Evolutionary conservation across 192 early-diverging fungal genomes (phyloP).

Genomic region (Backusella australiensis): DNA sequence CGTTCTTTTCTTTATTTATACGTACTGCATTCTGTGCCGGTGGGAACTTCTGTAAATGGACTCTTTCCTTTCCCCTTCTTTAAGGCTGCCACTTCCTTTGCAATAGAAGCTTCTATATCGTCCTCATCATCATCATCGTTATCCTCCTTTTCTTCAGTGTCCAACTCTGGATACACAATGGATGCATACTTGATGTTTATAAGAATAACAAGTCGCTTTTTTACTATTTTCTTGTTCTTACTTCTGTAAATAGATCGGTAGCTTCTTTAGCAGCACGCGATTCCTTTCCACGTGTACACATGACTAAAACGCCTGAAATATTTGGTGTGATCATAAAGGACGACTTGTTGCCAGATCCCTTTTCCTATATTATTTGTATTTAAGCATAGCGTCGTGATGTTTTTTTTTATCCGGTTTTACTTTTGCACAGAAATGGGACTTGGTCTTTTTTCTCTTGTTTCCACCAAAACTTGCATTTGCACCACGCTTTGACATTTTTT

Average conservation of each 20-base stretch:
- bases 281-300: conserved; percentile 46
- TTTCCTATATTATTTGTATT: neutral
- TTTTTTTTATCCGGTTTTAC: neutral
- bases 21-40: conserved; percentile 53
- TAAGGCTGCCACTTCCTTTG: conserved; percentile 48
- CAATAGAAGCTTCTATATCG: conserved; percentile 53
- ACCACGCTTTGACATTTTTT: conserved; percentile 15
- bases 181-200: conserved; percentile 5
- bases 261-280: conserved; percentile 42
- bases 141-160: conserved; percentile 14
- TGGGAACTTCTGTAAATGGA: conserved; percentile 46
- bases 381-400: neutral
- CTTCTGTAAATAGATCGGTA: conserved; percentile 46
- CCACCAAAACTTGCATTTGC: conserved; percentile 2
- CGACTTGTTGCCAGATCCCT: conserved; percentile 14
- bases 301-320: conserved; percentile 51
- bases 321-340: conserved; percentile 44
- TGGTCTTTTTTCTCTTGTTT: conserved; percentile 24
- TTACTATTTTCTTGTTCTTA: conserved; percentile 16
- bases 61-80: conserved; percentile 44
- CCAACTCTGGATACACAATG: neutral
- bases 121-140: conserved; percentile 41
- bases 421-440: conserved; percentile 24
- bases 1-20: neutral
- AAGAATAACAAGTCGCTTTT: neutral